Evolutionary conservation across 208 protist genomes (phyloP), one percentile per base, ranked within the genome.

Genomic region (Angomonas deanei): DNA sequence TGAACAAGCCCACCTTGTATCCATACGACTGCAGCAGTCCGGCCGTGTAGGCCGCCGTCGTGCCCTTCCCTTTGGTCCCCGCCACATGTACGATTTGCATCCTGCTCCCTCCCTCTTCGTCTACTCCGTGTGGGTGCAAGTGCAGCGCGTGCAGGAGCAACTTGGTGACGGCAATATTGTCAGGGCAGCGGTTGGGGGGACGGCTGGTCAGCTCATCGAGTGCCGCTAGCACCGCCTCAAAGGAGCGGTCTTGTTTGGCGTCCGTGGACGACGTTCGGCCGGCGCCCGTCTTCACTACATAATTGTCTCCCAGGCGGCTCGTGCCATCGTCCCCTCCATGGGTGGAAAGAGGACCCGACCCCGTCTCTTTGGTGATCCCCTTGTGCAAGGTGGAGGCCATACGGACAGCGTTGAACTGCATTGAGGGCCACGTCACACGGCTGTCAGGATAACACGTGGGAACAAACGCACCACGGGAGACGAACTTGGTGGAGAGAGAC

Each of bases 71-170:
- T 52, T 97, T 97, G 0, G 93, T 97, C 42, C 93, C 93, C 27
- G 93, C 84, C 10, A 97, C 74, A 63, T 97, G 94, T 19, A 97
- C 87, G 66, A 94, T 88, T 57, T 98, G 94, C 66, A 99, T 86
- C 64, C 89, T 87, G 28, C 28, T 21, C 31, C 15, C 11, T 23
- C 24, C 30, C 3, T 23, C 15, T 10, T 50, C 42, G 42, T 10
- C 17, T 13, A 26, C 23, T 26, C 23, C 23, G 59, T 97, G 81
- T 5, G 82, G 79, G 63, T 89, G 57, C 95, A 98, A 83, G 91
- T 93, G 78, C 72, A 99, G 79, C 58, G 80, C 75, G 38, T 88
- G 78, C 24, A 91, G 28, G 4, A 84, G 70, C 32, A 80, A 64
- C 55, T 76, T 63, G 11, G 76, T 91, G 15, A 88, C 80, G 71